Percentiles rank a stretch among this genome's conserved stretches.
Evolutionary conservation across 441 rosid species (phyloP).

Genomic region (Corymbia citriodora): DNA sequence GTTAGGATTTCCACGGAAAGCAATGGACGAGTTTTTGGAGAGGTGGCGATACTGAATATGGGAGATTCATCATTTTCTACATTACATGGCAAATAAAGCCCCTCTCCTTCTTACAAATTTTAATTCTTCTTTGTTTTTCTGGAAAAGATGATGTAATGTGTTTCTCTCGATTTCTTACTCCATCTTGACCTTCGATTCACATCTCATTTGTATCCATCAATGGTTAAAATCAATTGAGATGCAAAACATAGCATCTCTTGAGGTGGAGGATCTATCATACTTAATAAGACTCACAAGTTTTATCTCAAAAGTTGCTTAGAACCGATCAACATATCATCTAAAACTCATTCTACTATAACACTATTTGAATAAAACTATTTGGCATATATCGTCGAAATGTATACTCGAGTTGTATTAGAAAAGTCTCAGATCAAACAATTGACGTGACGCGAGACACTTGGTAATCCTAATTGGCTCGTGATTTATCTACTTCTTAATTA

Average conservation of each 20-base stretch:
- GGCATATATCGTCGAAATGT: background rate
- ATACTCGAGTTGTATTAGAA: rapidly evolving
- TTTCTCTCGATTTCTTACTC: background rate
- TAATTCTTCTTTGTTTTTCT: background rate
- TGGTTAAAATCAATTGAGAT: background rate
- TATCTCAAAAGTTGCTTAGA: background rate
- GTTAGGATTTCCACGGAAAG: slow-evolving; percentile 23
- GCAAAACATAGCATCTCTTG: background rate
- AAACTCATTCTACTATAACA: background rate
- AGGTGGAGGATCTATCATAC: background rate
- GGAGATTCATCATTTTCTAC: slow-evolving; percentile 23
- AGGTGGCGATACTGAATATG: slow-evolving; percentile 24
- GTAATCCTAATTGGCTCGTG: background rate
- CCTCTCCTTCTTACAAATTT: background rate
- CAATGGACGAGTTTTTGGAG: slow-evolving; percentile 16
- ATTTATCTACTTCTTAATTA: rapidly evolving
- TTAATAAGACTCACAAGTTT: background rate
- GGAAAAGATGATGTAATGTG: background rate
- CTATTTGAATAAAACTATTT: too few species aligned
- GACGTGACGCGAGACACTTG: rapidly evolving
- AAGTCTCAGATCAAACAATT: rapidly evolving
- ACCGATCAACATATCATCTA: background rate
- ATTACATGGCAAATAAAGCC: background rate
- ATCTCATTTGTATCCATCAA: background rate
- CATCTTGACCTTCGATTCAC: background rate